phyloP scores from a whole-genome alignment of 345 rosid species.

The Odontarrhena argentea region DNA sequence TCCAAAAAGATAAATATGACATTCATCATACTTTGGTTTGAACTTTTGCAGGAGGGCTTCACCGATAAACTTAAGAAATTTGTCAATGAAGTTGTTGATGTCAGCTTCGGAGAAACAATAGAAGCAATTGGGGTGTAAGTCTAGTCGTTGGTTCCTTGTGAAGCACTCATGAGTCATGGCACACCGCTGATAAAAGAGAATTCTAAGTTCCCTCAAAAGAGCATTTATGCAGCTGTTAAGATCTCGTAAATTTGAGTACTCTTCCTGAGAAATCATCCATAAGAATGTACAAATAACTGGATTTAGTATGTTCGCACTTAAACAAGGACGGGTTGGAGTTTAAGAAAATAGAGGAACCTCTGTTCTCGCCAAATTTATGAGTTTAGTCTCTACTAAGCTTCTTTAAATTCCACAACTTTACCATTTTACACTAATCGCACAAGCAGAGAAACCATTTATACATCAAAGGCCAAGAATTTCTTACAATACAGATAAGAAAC shows the following conservation, averaged over 20 bases:
- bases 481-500: slow-evolving; percentile 23
- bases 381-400: slow-evolving; percentile 64
- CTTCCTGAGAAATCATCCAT: slow-evolving; percentile 49
- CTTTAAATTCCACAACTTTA: neutral
- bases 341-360: slow-evolving; percentile 45
- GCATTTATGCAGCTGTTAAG: slow-evolving; percentile 52
- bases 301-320: neutral
- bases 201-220: slow-evolving; percentile 38
- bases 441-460: slow-evolving; percentile 23
- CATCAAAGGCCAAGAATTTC: slow-evolving; percentile 27
- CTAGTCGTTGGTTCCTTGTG: no score
- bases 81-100: no score
- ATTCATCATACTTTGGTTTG: no score
- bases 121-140: no score
- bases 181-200: no score
- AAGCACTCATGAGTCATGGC: no score
- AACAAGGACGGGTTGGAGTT: no score
- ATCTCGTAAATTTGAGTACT: slow-evolving; percentile 55
- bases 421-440: slow-evolving; percentile 16
- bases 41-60: no score
- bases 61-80: no score
- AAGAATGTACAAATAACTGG: neutral
- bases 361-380: slow-evolving; percentile 54
- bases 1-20: no score
- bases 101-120: no score